Evolutionary conservation across 495 filamentous ascomycete species (phyloP).

Genomic region (Podospora pseudopauciseta): DNA sequence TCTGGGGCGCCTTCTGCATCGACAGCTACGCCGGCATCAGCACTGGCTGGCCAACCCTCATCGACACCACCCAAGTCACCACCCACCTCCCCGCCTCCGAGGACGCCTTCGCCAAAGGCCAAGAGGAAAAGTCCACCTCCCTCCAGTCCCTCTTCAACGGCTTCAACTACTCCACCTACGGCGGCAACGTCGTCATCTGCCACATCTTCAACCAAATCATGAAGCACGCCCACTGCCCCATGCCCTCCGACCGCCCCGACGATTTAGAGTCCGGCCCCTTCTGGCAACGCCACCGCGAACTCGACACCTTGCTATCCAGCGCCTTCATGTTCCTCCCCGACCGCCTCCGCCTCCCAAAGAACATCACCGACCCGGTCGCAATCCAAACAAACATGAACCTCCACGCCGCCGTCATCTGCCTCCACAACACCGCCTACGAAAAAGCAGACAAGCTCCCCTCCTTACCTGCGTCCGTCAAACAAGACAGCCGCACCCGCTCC

Average conservation of each 20-base stretch:
- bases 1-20: constrained; percentile 52
- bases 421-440: constrained; percentile 43
- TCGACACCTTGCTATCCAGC: constrained; percentile 44
- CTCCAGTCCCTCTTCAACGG: constrained; percentile 40
- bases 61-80: constrained; percentile 42
- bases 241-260: constrained; percentile 37
- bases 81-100: constrained; percentile 46
- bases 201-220: constrained; percentile 41
- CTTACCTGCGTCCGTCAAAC: constrained; percentile 31
- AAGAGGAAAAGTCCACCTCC: constrained; percentile 31
- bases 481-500: constrained; percentile 31
- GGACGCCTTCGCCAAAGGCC: constrained; percentile 36
- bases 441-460: constrained; percentile 36
- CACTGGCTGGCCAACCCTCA: constrained; percentile 46
- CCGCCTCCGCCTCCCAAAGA: constrained; percentile 36
- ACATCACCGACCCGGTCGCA: constrained; percentile 36
- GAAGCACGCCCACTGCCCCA: constrained; percentile 40
- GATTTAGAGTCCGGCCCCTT: constrained; percentile 39
- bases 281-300: constrained; percentile 46
- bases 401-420: constrained; percentile 43
- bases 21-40: constrained; percentile 48
- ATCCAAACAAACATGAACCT: constrained; percentile 45
- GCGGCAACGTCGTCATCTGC: constrained; percentile 38
- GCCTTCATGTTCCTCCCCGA: constrained; percentile 48
- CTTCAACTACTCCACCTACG: constrained; percentile 38